A percentile compares a stretch with the other conserved stretches of the same genome.
phyloP scores from a whole-genome alignment of 345 rosid genomes.

The Bruguiera gymnorhiza region DNA sequence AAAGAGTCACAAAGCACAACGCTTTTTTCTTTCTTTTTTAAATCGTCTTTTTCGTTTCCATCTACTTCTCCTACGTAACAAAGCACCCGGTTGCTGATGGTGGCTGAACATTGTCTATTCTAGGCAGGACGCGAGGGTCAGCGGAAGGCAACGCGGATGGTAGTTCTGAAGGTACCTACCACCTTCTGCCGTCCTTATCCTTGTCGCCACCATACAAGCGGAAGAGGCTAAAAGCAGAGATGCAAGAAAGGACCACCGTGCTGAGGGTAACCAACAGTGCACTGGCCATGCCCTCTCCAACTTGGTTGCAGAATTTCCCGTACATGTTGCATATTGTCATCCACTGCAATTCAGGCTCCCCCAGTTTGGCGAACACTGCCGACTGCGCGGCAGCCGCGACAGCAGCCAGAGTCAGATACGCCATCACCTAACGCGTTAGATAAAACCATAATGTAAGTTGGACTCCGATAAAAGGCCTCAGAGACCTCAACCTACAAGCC shows the following conservation, averaged over 20 bases:
- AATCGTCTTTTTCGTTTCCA: too few relatives aligned
- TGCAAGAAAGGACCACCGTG: constrained; percentile 54
- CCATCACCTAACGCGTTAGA: constrained; percentile 44
- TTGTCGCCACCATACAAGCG: constrained; percentile 60
- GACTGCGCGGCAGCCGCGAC: constrained; percentile 75
- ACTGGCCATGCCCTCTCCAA: constrained; percentile 51
- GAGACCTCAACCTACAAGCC: too few relatives aligned
- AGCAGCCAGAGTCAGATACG: constrained; percentile 70
- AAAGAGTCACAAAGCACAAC: too few relatives aligned
- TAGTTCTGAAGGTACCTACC: constrained; percentile 21
- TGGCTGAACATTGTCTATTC: too few relatives aligned
- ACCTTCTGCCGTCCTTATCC: constrained; percentile 24
- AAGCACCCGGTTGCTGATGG: neutral
- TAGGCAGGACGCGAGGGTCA: neutral
- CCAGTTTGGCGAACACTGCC: constrained; percentile 59
- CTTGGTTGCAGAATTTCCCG: constrained; percentile 74
- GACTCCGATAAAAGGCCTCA: too few relatives aligned
- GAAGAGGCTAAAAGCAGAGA: constrained; percentile 82
- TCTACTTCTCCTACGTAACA: neutral
- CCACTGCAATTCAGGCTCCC: constrained; percentile 80
- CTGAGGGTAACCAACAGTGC: constrained; percentile 52
- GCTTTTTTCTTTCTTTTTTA: too few relatives aligned
- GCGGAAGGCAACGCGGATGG: neutral
- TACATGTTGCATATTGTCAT: constrained; percentile 76
- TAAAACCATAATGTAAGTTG: neutral